phyloP scores from a whole-genome alignment of 139 green algal species.

The Tetratostichococcus sp. region DNA sequence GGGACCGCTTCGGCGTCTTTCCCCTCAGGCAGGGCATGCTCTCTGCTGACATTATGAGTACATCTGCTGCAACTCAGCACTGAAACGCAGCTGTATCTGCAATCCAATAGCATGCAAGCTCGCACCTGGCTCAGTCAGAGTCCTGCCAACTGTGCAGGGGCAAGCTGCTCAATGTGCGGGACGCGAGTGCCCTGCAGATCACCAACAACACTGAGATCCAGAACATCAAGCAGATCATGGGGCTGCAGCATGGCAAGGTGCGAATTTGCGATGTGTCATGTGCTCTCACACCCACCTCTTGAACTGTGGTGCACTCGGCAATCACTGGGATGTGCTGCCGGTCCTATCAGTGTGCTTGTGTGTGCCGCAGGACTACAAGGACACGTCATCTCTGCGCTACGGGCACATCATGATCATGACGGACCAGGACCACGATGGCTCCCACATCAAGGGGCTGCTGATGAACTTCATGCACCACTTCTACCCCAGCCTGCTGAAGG shows the following conservation, averaged over 20 bases:
- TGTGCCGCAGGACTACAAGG: slow-evolving; percentile 72
- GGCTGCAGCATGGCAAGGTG: slow-evolving; percentile 92
- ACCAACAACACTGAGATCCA: slow-evolving; percentile 95
- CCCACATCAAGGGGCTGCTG: slow-evolving; percentile 99
- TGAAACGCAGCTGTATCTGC: too few relatives aligned
- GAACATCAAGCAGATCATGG: slow-evolving; percentile 99
- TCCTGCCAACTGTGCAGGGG: slow-evolving; percentile 53
- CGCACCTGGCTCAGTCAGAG: too few relatives aligned
- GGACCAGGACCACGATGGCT: slow-evolving; percentile 98
- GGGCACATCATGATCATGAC: slow-evolving; percentile 99
- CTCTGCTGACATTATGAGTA: not conserved
- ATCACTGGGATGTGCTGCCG: too few relatives aligned
- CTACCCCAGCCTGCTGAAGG: slow-evolving; percentile 91
- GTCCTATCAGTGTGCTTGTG: too few relatives aligned
- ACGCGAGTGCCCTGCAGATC: slow-evolving; percentile 86
- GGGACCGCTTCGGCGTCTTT: slow-evolving; percentile 96
- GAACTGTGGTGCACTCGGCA: too few relatives aligned
- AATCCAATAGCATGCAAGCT: too few relatives aligned
- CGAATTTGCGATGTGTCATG: not conserved
- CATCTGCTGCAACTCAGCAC: too few relatives aligned
- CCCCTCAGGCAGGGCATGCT: slow-evolving; percentile 68
- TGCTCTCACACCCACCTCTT: too few relatives aligned
- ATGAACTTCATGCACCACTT: slow-evolving; percentile 99
- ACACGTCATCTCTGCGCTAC: slow-evolving; percentile 91
- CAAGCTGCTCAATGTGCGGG: slow-evolving; percentile 98